These are phyloP conservation scores for Phytophthora pinifolia DNA, from an alignment of 352 stramenopile genomes.

Conservation along the genomic window DNA sequence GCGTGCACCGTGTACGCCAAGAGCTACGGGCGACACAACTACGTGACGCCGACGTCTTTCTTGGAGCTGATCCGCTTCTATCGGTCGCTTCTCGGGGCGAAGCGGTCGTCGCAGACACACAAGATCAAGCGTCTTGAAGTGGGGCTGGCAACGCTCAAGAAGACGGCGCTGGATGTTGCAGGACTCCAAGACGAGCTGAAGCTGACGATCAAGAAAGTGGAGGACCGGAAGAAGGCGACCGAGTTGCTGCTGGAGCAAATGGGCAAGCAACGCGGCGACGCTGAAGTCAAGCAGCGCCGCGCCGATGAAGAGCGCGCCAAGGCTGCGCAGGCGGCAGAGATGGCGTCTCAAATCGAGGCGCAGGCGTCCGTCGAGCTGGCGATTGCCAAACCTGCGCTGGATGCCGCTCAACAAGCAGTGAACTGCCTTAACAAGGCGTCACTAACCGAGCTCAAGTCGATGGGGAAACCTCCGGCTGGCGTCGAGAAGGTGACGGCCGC, in stretches of 20 bases:
- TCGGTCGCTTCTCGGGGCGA: constrained; percentile 65
- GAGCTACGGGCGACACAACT: constrained; percentile 84
- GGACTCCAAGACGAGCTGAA: constrained; percentile 84
- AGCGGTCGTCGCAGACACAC: constrained; percentile 50
- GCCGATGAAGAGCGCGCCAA: constrained; percentile 82
- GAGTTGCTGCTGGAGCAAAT: constrained; percentile 89
- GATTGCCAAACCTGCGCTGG: constrained; percentile 80
- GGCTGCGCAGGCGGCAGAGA: constrained; percentile 64
- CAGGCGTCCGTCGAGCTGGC: constrained; percentile 73
- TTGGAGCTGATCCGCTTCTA: constrained; percentile 93
- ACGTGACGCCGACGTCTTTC: constrained; percentile 93
- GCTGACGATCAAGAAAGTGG: constrained; percentile 89
- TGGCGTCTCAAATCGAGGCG: constrained; percentile 61
- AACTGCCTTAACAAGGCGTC: constrained; percentile 91
- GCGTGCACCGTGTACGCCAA: constrained; percentile 79
- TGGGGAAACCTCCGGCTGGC: constrained; percentile 84
- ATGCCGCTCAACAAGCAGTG: constrained; percentile 83
- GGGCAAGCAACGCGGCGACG: constrained; percentile 88
- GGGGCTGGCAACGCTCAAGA: constrained; percentile 81
- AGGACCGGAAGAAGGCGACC: constrained; percentile 88
- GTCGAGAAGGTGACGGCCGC: constrained; percentile 91
- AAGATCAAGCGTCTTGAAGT: constrained; percentile 87
- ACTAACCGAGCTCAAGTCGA: constrained; percentile 87
- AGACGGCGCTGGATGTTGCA: constrained; percentile 79
- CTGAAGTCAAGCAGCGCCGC: constrained; percentile 83